phyloP scores from a whole-genome alignment of 73 alveolate species.

The Tetrahymena malaccensis region DNA sequence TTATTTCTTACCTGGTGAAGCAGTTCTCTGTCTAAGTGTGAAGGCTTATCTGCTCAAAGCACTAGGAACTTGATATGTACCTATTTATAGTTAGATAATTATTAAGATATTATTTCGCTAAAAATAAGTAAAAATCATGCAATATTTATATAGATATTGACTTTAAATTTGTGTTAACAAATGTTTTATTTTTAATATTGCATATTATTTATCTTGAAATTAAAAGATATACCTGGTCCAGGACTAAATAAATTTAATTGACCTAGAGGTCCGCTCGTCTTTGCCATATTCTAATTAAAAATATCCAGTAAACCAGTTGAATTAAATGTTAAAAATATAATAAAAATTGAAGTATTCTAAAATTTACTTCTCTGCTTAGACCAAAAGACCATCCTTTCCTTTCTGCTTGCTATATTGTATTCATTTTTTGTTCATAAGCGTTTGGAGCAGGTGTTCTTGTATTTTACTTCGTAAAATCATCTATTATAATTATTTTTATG shows the following conservation, averaged over 20 bases:
- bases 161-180: neutral
- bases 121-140: too few species aligned
- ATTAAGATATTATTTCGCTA: neutral
- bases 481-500: neutral
- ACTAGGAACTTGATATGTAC: neutral
- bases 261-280: neutral
- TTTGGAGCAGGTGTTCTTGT: constrained; percentile 41
- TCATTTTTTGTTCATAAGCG: constrained; percentile 8
- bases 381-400: constrained; percentile 36
- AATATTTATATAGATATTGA: neutral
- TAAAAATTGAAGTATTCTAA: neutral
- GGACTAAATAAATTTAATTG: neutral
- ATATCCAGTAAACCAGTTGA: neutral
- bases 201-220: neutral
- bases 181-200: too few species aligned
- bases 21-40: neutral
- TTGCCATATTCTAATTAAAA: neutral
- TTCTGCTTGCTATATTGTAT: neutral
- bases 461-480: neutral
- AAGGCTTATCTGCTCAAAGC: neutral
- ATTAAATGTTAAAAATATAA: neutral
- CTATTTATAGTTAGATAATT: neutral
- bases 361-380: constrained; percentile 26
- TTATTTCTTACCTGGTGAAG: neutral
- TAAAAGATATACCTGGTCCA: neutral